Evolutionary conservation across 345 rosid genomes (phyloP).

Genomic region (Viola odorata): DNA sequence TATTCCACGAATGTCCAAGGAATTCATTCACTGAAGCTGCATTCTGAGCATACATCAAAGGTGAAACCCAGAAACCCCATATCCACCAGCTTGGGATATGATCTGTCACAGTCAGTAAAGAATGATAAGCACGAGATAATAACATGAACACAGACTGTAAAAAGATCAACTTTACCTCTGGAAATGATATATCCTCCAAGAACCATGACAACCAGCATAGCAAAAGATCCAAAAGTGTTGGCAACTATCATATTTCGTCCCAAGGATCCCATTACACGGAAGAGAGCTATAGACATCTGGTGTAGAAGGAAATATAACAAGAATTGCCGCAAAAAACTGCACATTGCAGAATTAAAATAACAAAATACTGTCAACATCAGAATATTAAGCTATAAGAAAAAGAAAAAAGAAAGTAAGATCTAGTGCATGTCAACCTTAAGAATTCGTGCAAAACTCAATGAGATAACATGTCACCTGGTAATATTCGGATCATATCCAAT

Average conservation of each 20-base stretch:
- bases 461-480: slow-evolving; percentile 44
- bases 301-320: slow-evolving; percentile 83
- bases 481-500: slow-evolving; percentile 88
- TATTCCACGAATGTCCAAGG: slow-evolving; percentile 83
- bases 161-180: slow-evolving; percentile 47
- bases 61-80: slow-evolving; percentile 99
- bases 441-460: slow-evolving; percentile 8
- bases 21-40: slow-evolving; percentile 96
- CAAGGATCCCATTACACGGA: slow-evolving; percentile 95
- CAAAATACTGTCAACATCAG: not conserved
- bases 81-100: slow-evolving; percentile 92
- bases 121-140: slow-evolving; percentile 12
- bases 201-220: slow-evolving; percentile 95
- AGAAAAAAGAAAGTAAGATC: slow-evolving; percentile 1
- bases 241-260: slow-evolving; percentile 96
- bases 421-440: slow-evolving; percentile 7
- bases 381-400: not conserved
- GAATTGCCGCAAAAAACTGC: slow-evolving; percentile 82
- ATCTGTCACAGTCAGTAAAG: slow-evolving; percentile 45
- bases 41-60: slow-evolving; percentile 92
- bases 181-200: slow-evolving; percentile 95
- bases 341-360: slow-evolving; percentile 22
- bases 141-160: slow-evolving; percentile 1
- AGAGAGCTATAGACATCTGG: slow-evolving; percentile 86
- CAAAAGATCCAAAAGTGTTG: slow-evolving; percentile 95